Conservation (phyloP, 768 basidiomycete species). For the Mycena venus region DNA sequence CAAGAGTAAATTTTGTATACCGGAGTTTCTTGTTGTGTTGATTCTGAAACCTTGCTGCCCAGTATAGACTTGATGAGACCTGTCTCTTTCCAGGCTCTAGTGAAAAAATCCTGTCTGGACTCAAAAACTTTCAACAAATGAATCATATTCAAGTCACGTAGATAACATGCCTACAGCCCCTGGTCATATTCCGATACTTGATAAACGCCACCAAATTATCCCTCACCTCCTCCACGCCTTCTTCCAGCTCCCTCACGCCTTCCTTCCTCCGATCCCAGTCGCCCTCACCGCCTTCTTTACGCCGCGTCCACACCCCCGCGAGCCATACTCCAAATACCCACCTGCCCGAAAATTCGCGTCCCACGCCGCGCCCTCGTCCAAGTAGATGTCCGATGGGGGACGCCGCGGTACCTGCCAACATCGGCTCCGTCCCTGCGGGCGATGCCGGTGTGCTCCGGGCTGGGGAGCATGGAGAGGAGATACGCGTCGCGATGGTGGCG, state of each 20-base stretch:
- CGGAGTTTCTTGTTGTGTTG: too few species aligned
- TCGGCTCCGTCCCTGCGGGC: conserved; percentile 70
- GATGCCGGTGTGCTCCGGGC: conserved; percentile 50
- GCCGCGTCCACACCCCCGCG: conserved; percentile 68
- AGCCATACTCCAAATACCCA: conserved; percentile 68
- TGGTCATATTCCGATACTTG: conserved; percentile 76
- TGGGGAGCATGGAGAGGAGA: conserved; percentile 74
- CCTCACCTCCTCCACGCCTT: conserved; percentile 75
- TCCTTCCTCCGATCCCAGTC: conserved; percentile 78
- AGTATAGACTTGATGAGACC: too few species aligned
- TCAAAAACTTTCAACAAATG: too few species aligned
- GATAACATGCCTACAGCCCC: conserved; percentile 46
- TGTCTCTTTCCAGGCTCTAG: too few species aligned
- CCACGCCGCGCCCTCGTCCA: conserved; percentile 85
- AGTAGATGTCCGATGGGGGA: conserved; percentile 94
- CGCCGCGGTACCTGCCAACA: conserved; percentile 84
- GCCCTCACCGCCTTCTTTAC: conserved; percentile 72
- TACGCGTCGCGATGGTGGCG: conserved; percentile 77
- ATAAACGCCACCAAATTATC: conserved; percentile 85
- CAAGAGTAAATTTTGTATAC: too few species aligned
- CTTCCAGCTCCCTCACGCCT: conserved; percentile 75
- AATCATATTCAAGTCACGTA: too few species aligned
- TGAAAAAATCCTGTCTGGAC: too few species aligned
- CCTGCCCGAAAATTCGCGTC: conserved; percentile 85
- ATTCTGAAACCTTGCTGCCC: too few species aligned